These are phyloP conservation scores for Parastagonospora nodorum DNA, from an alignment of 2,329 filamentous ascomycete species.

Conservation along the genomic window DNA sequence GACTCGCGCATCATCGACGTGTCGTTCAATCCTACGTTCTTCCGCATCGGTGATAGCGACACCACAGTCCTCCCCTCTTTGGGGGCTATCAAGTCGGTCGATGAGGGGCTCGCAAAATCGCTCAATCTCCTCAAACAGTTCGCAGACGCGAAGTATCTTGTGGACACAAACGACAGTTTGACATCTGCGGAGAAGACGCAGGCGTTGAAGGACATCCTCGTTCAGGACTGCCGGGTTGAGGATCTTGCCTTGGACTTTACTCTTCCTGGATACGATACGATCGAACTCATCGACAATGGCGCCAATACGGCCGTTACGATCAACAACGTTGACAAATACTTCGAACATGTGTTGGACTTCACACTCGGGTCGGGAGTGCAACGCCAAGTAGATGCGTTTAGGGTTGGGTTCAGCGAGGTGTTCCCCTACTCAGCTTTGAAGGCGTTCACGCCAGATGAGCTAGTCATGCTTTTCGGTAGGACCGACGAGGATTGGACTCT, in stretches of 20 bases:
- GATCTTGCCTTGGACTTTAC: conserved; percentile 94
- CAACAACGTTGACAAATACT: conserved; percentile 86
- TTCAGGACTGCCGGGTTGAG: conserved; percentile 80
- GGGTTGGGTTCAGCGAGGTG: conserved; percentile 88
- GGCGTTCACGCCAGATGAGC: conserved; percentile 92
- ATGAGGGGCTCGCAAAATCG: conserved; percentile 83
- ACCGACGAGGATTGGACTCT: conserved; percentile 97
- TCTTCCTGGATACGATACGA: conserved; percentile 81
- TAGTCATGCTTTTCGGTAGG: conserved; percentile 91
- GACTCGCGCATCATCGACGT: conserved; percentile 98
- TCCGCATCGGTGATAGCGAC: conserved; percentile 78
- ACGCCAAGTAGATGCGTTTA: conserved; percentile 88
- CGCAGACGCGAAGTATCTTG: conserved; percentile 77
- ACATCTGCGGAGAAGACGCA: conserved; percentile 72
- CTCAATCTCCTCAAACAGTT: conserved; percentile 88
- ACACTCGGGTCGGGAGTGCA: conserved; percentile 89
- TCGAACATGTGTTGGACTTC: conserved; percentile 88
- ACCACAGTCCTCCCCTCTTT: conserved; percentile 77
- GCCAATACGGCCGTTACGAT: conserved; percentile 78
- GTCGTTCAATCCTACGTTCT: conserved; percentile 96
- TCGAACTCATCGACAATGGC: conserved; percentile 80
- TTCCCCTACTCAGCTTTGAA: conserved; percentile 93
- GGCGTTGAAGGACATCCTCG: conserved; percentile 69
- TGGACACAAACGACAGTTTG: conserved; percentile 73
- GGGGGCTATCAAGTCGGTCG: conserved; percentile 86